Percentiles rank a stretch among this genome's conserved stretches.
phyloP scores from a whole-genome alignment of 345 rosid genomes.

The Eucalyptus cloeziana region DNA sequence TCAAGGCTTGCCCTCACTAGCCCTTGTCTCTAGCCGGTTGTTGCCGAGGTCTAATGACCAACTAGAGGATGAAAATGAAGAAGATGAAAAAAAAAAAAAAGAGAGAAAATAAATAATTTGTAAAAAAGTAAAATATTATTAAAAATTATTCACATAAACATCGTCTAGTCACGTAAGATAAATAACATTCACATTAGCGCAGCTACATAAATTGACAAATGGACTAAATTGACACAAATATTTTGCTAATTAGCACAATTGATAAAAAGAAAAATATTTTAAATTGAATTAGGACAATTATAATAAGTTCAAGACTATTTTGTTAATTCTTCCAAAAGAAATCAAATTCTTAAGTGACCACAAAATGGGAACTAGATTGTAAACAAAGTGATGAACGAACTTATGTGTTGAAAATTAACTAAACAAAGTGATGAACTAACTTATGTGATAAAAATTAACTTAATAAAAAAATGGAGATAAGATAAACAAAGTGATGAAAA shows the following conservation, averaged over 20 bases:
- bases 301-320: too few relatives aligned
- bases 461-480: neutral
- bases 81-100: rapidly evolving
- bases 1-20: rapidly evolving
- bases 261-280: too few relatives aligned
- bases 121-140: too few relatives aligned
- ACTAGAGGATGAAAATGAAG: too few relatives aligned
- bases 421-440: neutral
- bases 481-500: neutral
- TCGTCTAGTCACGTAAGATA: rapidly evolving
- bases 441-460: too few relatives aligned
- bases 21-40: rapidly evolving
- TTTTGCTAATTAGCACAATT: too few relatives aligned
- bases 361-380: neutral
- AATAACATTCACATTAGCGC: rapidly evolving
- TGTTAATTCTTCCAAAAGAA: neutral
- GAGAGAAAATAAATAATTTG: too few relatives aligned
- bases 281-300: rapidly evolving
- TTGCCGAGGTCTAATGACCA: rapidly evolving
- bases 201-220: too few relatives aligned
- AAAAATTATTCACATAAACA: rapidly evolving
- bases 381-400: neutral
- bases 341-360: neutral
- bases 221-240: rapidly evolving
- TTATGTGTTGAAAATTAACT: too few relatives aligned